A percentile compares a stretch with the other conserved stretches of the same genome.
phyloP scores from a whole-genome alignment of 768 basidiomycete genomes.

The Scleroderma citrinum region DNA sequence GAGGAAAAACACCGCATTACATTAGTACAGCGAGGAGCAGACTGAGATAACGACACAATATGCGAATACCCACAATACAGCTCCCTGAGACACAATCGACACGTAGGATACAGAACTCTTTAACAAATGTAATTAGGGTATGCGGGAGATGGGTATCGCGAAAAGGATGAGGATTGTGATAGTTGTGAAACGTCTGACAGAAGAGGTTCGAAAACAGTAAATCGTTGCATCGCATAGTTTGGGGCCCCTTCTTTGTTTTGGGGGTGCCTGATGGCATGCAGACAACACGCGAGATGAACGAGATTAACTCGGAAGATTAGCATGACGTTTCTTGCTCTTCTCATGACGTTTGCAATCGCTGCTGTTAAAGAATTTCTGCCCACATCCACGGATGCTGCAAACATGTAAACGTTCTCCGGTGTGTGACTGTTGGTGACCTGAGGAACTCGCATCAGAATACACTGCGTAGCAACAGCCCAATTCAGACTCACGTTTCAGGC shows the following conservation, averaged over 20 bases:
- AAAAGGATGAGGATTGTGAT: background rate
- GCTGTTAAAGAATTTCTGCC: conserved; percentile 25
- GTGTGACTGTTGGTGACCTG: conserved; percentile 26
- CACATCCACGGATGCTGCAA: conserved; percentile 22
- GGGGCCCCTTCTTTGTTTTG: background rate
- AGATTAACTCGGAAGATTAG: conserved; percentile 10
- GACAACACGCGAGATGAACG: background rate
- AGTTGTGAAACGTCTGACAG: too few species aligned
- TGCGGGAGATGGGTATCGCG: background rate
- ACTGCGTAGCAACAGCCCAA: too few species aligned
- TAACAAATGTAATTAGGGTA: background rate
- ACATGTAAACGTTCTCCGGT: conserved; percentile 20
- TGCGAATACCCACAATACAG: background rate
- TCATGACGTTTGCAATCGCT: conserved; percentile 31
- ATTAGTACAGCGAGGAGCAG: too few species aligned
- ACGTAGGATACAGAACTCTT: too few species aligned
- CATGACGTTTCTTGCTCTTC: conserved; percentile 29
- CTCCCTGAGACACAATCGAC: background rate
- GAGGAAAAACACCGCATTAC: too few species aligned
- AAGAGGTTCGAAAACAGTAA: too few species aligned
- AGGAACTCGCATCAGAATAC: conserved; percentile 5
- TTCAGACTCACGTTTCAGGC: conserved; percentile 24
- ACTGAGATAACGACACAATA: too few species aligned
- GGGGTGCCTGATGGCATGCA: conserved; percentile 1
- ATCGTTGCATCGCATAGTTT: too few species aligned